Percentiles rank a stretch among this genome's conserved stretches.
phyloP scores from a whole-genome alignment of 179 eudicot species.

The Silene noctiflora region DNA sequence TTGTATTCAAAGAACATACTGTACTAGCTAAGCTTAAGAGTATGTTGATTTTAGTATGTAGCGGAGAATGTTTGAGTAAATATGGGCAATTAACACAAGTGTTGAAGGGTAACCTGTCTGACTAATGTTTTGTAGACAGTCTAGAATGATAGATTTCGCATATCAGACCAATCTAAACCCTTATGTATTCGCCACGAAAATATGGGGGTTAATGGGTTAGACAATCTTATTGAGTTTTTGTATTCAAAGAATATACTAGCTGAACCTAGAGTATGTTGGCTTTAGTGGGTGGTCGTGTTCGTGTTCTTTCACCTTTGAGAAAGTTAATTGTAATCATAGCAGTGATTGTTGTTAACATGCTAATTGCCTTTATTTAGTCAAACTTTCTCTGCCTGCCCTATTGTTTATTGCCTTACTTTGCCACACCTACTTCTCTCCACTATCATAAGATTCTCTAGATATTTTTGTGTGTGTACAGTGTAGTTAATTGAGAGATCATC shows the following conservation, averaged over 20 bases:
- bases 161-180: too few relatives aligned
- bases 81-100: too few relatives aligned
- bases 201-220: too few relatives aligned
- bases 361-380: constrained; percentile 12
- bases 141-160: too few relatives aligned
- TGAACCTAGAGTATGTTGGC: constrained; percentile 1
- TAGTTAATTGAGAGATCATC: constrained; percentile 21
- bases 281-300: constrained; percentile 17
- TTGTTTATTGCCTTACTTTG: not conserved
- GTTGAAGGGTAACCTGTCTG: too few relatives aligned
- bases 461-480: not conserved
- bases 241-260: constrained; percentile 7
- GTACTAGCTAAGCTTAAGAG: too few relatives aligned
- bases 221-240: not conserved
- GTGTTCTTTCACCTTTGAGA: constrained; percentile 1
- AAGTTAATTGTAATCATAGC: not conserved
- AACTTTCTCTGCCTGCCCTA: constrained; percentile 1
- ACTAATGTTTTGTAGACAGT: too few relatives aligned
- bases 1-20: too few relatives aligned
- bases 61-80: too few relatives aligned
- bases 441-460: constrained; percentile 6
- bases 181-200: too few relatives aligned
- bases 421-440: not conserved
- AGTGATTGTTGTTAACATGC: not conserved
- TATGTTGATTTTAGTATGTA: too few relatives aligned